Conservation (phyloP, 1,284 basidiomycete genomes). For the Rhodotorula sp. region DNA sequence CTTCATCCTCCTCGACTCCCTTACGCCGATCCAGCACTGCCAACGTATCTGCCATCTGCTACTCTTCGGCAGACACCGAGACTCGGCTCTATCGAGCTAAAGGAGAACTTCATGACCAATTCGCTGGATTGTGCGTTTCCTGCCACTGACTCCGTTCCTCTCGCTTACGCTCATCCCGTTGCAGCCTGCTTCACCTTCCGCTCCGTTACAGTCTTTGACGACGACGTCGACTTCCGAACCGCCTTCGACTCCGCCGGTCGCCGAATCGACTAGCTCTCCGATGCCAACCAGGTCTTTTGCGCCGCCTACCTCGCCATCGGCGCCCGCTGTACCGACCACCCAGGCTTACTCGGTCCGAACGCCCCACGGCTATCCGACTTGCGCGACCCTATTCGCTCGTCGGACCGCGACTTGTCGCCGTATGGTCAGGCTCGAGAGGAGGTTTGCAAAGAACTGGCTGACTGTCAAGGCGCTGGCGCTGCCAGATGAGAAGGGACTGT, state of each 20-base stretch:
- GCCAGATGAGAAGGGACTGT: conserved; percentile 5
- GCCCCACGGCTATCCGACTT: conserved; percentile 4
- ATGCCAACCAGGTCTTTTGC: conserved; percentile 9
- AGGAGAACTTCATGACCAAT: neutral
- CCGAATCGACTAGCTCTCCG: conserved; percentile 4
- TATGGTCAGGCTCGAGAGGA: neutral
- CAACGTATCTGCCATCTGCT: neutral
- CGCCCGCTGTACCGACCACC: conserved; percentile 12
- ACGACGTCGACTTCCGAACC: neutral
- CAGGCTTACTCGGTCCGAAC: conserved; percentile 1
- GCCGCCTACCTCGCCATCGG: conserved; percentile 10
- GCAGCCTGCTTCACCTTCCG: conserved; percentile 4
- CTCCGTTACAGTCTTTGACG: neutral
- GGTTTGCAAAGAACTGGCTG: neutral
- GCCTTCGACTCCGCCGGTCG: conserved; percentile 4
- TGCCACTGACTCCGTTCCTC: neutral
- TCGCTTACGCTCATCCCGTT: no score
- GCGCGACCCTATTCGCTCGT: neutral
- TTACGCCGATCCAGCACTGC: neutral
- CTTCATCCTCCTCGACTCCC: neutral
- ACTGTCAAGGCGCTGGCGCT: conserved; percentile 2
- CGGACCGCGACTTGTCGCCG: neutral
- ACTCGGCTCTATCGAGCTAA: conserved; percentile 4
- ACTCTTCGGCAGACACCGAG: neutral
- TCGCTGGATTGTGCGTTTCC: neutral